Evolutionary conservation across 768 basidiomycete species (phyloP), one percentile per base, ranked within the genome.

Genomic region (Boletus sp.): DNA sequence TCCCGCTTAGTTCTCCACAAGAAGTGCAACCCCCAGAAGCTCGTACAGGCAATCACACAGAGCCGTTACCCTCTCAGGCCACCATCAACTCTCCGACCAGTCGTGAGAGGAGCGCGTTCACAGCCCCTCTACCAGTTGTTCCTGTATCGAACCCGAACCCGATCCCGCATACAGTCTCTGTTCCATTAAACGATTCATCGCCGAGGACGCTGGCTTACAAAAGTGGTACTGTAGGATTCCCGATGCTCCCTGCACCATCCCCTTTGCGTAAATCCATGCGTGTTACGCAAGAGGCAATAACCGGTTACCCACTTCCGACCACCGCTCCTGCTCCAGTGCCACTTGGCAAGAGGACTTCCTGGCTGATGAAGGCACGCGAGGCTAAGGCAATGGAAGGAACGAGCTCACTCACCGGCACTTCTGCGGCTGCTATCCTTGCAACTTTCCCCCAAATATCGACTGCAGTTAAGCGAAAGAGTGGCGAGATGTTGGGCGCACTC

Each of bases 341-440:
- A 5, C 59, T 74, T 10, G 82, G 81, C 3, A 90, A 88, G 62
- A 82, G 89, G 32, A 87, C 87, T 9, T 91, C 90, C 4, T 91
- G 90, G 90, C 69, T 92, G 50, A 82, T 81, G 70, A 89, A 88
- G 62, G 90, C 85, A 14, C 77, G 88, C 34, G 87, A 88, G 63
- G 83, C 78, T 25, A 87, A 86, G 58, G 86, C 86, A 17, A 71
- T 83, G 64, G 89, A 89, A 63, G 67, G 62, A 39, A 73, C 73
- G 11, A 62, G 60, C 29, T 53, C 80, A 71, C 60, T 68, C 29
- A 50, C 67, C 27, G 46, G 54, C 21, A 48, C 60, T 32, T 48
- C 55, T 40, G 25, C 47, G 8, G 45, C 35, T 21, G 29, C 41
- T n/a, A 34, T 39, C 21, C 44, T 58, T 35, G n/a, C 41, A 30